These are phyloP conservation scores for Calonectria pseudoreteaudii DNA, from an alignment of 2,329 filamentous ascomycete species.

Conservation along the genomic window DNA sequence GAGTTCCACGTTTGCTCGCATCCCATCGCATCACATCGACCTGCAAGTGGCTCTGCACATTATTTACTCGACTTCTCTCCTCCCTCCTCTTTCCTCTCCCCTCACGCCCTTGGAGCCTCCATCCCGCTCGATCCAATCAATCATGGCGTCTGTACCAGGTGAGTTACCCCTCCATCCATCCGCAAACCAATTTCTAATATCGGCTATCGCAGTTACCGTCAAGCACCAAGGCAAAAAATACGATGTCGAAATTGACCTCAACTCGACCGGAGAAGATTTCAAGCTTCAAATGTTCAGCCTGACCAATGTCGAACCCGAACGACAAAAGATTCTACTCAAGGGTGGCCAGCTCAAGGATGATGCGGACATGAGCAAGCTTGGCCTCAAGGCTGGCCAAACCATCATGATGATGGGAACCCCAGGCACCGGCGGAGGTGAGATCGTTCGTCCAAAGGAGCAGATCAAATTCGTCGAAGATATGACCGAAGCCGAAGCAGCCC, in stretches of 20 bases:
- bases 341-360: conserved; percentile 97
- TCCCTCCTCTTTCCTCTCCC: neutral
- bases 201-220: conserved; percentile 76
- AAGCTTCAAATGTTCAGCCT: conserved; percentile 96
- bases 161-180: conserved; percentile 43
- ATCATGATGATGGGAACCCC: conserved; percentile 99
- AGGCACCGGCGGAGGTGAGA: conserved; percentile 69
- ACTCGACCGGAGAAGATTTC: conserved; percentile 89
- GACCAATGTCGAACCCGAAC: conserved; percentile 94
- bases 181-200: conserved; percentile 31
- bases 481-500: conserved; percentile 92
- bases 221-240: conserved; percentile 97
- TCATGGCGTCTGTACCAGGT: conserved; percentile 69
- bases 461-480: conserved; percentile 97
- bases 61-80: conserved; percentile 10
- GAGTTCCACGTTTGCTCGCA: conserved; percentile 11
- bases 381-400: conserved; percentile 84
- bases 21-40: conserved; percentile 18
- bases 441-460: conserved; percentile 81
- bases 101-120: conserved; percentile 24
- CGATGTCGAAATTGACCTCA: conserved; percentile 89
- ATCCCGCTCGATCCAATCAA: conserved; percentile 46
- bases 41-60: conserved; percentile 12
- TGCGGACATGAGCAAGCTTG: conserved; percentile 84
- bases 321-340: conserved; percentile 96